Evolutionary conservation across 441 rosid species (phyloP).

Genomic region (Erodium trifolium): DNA sequence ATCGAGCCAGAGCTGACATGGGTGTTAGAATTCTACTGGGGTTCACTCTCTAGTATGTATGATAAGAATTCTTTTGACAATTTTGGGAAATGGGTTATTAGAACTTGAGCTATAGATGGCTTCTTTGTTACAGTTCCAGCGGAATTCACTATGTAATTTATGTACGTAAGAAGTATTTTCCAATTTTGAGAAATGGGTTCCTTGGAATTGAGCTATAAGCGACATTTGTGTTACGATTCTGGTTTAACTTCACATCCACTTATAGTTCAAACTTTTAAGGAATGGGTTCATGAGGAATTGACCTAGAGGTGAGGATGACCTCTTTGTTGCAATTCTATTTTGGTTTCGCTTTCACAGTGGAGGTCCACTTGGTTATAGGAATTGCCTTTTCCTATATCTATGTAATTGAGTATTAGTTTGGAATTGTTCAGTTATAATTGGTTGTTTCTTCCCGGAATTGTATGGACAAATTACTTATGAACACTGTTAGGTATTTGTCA

Average conservation of each 20-base stretch:
- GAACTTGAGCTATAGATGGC: background rate
- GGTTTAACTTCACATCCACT: background rate
- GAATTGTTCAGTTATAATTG: background rate
- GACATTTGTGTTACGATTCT: background rate
- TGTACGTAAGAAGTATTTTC: background rate
- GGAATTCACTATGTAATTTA: background rate
- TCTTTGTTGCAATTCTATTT: background rate
- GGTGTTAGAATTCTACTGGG: no score
- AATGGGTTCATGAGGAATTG: slow-evolving; percentile 3
- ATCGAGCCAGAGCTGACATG: no score
- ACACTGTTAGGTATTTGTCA: background rate
- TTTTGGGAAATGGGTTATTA: background rate
- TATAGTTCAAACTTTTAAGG: background rate
- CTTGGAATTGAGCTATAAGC: background rate
- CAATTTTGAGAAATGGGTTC: background rate
- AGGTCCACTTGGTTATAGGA: background rate
- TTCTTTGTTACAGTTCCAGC: background rate
- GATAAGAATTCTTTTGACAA: background rate
- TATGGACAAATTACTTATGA: background rate
- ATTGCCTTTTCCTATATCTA: background rate
- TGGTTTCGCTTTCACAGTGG: background rate
- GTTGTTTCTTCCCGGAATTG: no score
- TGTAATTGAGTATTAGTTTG: background rate
- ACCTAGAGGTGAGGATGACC: background rate
- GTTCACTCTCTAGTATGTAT: no score